Base-by-base conservation (phyloP, 2,329 filamentous ascomycete genomes). In the Sporothrix protearum region DNA sequence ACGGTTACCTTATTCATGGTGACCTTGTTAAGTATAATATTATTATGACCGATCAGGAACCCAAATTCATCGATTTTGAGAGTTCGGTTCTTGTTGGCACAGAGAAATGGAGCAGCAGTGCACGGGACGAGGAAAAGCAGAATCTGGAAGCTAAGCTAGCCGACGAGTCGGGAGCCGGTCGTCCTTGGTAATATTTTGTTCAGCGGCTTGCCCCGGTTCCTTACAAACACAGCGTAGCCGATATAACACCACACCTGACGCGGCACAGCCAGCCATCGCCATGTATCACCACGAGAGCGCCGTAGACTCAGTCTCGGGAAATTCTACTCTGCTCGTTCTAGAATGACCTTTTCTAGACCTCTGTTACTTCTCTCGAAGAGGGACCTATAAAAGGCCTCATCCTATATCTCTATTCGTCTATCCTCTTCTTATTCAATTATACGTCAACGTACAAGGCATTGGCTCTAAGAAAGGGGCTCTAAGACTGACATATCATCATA, bases 1-100 rank as follows among this genome's bases (percentile, higher is more conserved):
- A 67, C 63, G 2, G 2, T 19, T 49, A 67, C 42, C 39, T 67
- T 30, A 51, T 67, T 30, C 63, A 67, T 51, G 63, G 63, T 49
- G 63, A 67, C 33, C 63, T 67, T 67, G 39, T 47, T n/a, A 47
- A 14, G 19, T 67, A 67, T 36, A 67, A 67, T 36, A 67, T 67
- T 10, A 47, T 67, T 51, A 25, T 67, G 22, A 67, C 63, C 19
- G 8, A 5, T 2, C 22, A 51, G 42, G 63, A 42, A 36, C 45
- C 63, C 42, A 67, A 49, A 19, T 67, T 67, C n/a, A 49, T 67
- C 12, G 63, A 67, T n/a, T 67, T 67, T 51, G 63, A 67, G 63
- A 49, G 19, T 36, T 67, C 63, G 33, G 28, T 51, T 7, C 63
- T 51, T 49, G 42, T 67, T 51, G 63, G 63, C 45, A 67, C 63